phyloP scores from a whole-genome alignment of 106 monocot species.

The Allium cepa region DNA sequence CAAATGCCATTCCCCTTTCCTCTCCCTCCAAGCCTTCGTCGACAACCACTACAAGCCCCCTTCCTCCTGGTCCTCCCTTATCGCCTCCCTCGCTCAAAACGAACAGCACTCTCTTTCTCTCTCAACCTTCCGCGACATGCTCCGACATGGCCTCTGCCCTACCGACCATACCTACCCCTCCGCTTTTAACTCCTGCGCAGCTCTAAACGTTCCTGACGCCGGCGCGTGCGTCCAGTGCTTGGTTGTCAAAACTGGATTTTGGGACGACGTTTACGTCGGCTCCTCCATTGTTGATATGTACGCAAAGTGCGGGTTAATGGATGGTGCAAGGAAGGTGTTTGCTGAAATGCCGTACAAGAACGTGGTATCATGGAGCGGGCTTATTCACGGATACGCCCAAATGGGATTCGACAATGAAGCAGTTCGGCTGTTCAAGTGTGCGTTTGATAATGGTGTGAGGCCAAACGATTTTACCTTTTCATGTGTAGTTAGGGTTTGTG shows the following conservation, averaged over 20 bases:
- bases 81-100: conserved; percentile 57
- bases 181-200: conserved; percentile 43
- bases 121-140: conserved; percentile 37
- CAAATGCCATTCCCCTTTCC: conserved; percentile 51
- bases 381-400: conserved; percentile 54
- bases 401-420: conserved; percentile 26
- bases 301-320: conserved; percentile 33
- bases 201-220: conserved; percentile 15
- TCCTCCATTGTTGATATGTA: conserved; percentile 63
- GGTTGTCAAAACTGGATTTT: conserved; percentile 22
- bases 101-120: conserved; percentile 36
- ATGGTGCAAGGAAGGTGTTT: conserved; percentile 34
- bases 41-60: conserved; percentile 27
- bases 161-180: conserved; percentile 52
- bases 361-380: conserved; percentile 63
- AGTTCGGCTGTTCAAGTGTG: conserved; percentile 28
- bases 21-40: conserved; percentile 63
- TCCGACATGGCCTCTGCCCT: conserved; percentile 21
- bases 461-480: conserved; percentile 67
- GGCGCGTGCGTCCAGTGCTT: conserved; percentile 38
- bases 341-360: conserved; percentile 55
- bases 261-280: conserved; percentile 33
- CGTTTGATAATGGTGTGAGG: conserved; percentile 12
- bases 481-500: conserved; percentile 38
- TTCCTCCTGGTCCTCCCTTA: conserved; percentile 57